Base-by-base conservation (phyloP, 2,329 filamentous ascomycete species). In the Geosmithia morbida region DNA sequence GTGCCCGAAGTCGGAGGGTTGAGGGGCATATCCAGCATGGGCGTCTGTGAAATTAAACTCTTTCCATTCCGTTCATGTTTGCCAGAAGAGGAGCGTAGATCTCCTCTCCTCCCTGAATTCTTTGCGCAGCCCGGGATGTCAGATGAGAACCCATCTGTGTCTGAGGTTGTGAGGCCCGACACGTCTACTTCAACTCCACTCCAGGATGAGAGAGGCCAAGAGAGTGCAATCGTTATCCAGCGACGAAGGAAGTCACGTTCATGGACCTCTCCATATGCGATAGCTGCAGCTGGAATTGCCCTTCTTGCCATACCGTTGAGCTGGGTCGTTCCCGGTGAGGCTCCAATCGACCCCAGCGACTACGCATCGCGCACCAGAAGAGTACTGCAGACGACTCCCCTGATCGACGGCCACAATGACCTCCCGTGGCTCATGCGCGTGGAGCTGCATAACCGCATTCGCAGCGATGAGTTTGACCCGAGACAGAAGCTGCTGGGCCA, bases 371-470 rank as follows among this genome's bases (percentile, higher is more conserved):
- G 53, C 4, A 51, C 51, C 2, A 46, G 45, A 19, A 41, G 30
- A n/a, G 43, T 54, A 2, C 42, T 54, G 16, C 43, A 46, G 30
- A 49, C 46, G 10, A 53, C 50, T 17, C 53, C 52, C 2, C 39
- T 61, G 8, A 59, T 60, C 26, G 58, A 61, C 46, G 59, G 59
- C 2, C 59, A 61, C 51, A 61, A 61, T 33, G 59, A 61, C 40
- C 48, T 61, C 5, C 57, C 59, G 0, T 60, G 52, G 45, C 53
- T 55, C 48, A 50, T 61, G 16, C 53, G 59, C 2, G 47, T 60
- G 14, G 57, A 61, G 43, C 46, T 59, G 16, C 54, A 59, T n/a
- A 60, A 60, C 45, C 54, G 54, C 18, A 58, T 57, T 22, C 53
- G 55, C 44, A 49, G 53, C 43, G 46, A 47, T 22, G 48, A 46